phyloP scores from a whole-genome alignment of 805 yeast species.

The Metschnikowia proteae region DNA sequence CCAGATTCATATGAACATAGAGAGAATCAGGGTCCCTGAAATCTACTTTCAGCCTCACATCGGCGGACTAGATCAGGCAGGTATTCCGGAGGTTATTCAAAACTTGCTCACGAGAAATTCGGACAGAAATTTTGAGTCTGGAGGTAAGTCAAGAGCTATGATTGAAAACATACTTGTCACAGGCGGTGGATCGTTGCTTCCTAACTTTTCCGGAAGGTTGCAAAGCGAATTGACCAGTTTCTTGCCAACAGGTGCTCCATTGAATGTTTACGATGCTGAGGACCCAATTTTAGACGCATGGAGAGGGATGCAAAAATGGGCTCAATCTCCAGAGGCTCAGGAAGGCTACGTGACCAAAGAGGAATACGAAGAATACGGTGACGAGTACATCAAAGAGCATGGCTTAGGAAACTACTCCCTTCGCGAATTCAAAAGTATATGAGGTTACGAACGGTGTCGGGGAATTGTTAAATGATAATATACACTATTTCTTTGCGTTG shows the following conservation, averaged over 20 bases:
- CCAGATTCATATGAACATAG: constrained; percentile 87
- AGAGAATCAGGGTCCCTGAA: constrained; percentile 89
- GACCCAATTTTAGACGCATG: constrained; percentile 82
- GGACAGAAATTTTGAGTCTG: constrained; percentile 49
- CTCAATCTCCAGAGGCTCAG: constrained; percentile 44
- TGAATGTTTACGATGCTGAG: constrained; percentile 58
- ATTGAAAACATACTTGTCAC: constrained; percentile 72
- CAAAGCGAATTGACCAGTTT: constrained; percentile 62
- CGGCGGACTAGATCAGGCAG: constrained; percentile 95
- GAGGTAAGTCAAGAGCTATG: constrained; percentile 50
- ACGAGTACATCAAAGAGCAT: constrained; percentile 86
- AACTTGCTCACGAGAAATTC: constrained; percentile 60
- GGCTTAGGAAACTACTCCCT: constrained; percentile 61
- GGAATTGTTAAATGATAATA: constrained; percentile 4
- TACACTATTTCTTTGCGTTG: constrained; percentile 31
- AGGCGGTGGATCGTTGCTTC: constrained; percentile 75
- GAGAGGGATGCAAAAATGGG: constrained; percentile 90
- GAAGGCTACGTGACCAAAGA: constrained; percentile 53
- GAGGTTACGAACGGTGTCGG: background rate
- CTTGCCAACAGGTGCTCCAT: constrained; percentile 63
- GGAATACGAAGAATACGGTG: constrained; percentile 86
- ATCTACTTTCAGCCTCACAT: constrained; percentile 87
- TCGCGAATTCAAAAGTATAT: constrained; percentile 11
- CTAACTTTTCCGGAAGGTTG: constrained; percentile 67
- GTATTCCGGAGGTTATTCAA: constrained; percentile 73